A percentile compares a stretch with the other conserved stretches of the same genome.
Evolutionary conservation across 257 asterid genomes (phyloP).

Genomic region (Coffea eugenioides): DNA sequence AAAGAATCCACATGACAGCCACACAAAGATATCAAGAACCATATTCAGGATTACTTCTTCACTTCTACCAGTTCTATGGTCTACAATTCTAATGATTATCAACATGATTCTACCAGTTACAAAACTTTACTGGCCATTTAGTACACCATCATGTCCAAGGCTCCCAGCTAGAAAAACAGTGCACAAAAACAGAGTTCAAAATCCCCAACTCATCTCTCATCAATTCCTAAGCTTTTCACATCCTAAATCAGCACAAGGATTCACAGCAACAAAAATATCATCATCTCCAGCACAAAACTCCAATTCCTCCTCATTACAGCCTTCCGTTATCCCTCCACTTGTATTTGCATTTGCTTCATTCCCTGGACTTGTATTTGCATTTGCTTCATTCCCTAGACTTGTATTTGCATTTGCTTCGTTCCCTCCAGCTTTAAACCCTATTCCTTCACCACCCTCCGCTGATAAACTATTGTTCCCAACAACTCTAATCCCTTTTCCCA

Average conservation of each 20-base stretch:
- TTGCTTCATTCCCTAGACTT: not conserved
- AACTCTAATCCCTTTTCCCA: conserved; percentile 47
- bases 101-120: not conserved
- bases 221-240: not conserved
- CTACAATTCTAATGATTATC: not conserved
- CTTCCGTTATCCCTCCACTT: not conserved
- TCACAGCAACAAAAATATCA: conserved; percentile 29
- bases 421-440: not conserved
- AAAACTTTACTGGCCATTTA: not conserved
- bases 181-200: not conserved
- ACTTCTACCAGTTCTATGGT: not conserved
- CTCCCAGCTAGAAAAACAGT: not conserved
- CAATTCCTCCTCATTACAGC: conserved; percentile 18
- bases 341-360: not conserved
- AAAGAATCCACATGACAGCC: not conserved
- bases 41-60: not conserved
- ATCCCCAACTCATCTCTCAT: not conserved
- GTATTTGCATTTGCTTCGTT: no score
- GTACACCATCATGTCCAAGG: not conserved
- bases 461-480: conserved; percentile 11
- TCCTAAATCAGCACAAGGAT: not conserved
- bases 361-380: not conserved
- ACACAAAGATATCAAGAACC: not conserved
- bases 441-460: conserved; percentile 18
- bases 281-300: conserved; percentile 36